Base-by-base conservation (phyloP, 1,139 yeast species). In the Suhomyces anneliseae region DNA sequence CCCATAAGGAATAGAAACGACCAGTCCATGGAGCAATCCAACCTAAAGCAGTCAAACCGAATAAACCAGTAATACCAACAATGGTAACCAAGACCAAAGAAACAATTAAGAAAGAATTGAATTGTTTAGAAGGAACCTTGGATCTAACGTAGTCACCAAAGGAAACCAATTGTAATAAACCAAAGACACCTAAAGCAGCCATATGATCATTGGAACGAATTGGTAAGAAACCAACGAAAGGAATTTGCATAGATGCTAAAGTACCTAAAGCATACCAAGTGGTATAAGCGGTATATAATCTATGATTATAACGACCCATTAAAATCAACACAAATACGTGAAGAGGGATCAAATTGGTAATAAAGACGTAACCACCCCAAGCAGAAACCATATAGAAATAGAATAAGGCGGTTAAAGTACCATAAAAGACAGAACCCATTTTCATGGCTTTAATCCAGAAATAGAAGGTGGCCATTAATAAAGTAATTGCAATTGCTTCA, bases 321-420 rank as follows among this genome's bases (percentile, higher is more conserved):
- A 89, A 72, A 48, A 95, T 72, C 62, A 95, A 76, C 40, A 90
- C 93, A 65, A 95, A 92, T 31, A 92, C 90, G 66, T 95, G 99
- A 60, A 95, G 77, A 44, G 99, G 99, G 60, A 95, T 90, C 76
- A 95, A 83, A 72, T 95, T 95, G 52, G 99, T 95, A 70, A 95
- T 95, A 74, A 95, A 95, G 43, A 93, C 99, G 65, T 95, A 95
- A 24, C 99, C 99, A 76, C 99, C 99, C 99, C 99, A 95, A n/a
- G 99, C 99, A 45, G 96, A 86, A 44, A 95, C 99, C 99, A 95
- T 95, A 77, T 95, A 95, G 69, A 95, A 95, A 74, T 95, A 95
- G 60, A 85, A 87, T 41, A 90, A 67, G 2, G 99, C 96, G 34
- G 98, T 84, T 58, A 87, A 71, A 6, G 95, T 79, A 15, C 92